phyloP scores from a whole-genome alignment of 2,329 filamentous ascomycete genomes.

The Pseudopithomyces chartarum region DNA sequence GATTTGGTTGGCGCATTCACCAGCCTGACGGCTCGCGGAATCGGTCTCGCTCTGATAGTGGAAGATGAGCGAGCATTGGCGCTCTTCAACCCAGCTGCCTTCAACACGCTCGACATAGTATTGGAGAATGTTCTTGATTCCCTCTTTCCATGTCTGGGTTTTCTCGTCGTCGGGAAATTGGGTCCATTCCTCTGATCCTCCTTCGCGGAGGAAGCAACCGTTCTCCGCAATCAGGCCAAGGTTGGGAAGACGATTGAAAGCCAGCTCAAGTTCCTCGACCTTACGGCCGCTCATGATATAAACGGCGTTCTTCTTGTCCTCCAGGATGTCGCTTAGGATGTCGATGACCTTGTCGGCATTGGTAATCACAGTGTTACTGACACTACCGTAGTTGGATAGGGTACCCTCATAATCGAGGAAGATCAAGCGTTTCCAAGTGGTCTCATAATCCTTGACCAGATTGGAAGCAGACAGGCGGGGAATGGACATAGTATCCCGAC shows the following conservation, averaged over 20 bases:
- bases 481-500: conserved; percentile 82
- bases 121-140: conserved; percentile 78
- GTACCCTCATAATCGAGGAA: conserved; percentile 95
- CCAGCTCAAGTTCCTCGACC: conserved; percentile 83
- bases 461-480: conserved; percentile 76
- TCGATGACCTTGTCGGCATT: conserved; percentile 86
- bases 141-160: conserved; percentile 79
- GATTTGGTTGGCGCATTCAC: conserved; percentile 91
- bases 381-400: conserved; percentile 82
- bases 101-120: conserved; percentile 92
- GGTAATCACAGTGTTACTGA: conserved; percentile 81
- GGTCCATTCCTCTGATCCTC: conserved; percentile 70
- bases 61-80: conserved; percentile 90
- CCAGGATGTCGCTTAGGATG: conserved; percentile 78
- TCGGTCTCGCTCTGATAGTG: conserved; percentile 75
- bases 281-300: conserved; percentile 93
- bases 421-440: conserved; percentile 74
- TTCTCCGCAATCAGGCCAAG: conserved; percentile 94
- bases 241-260: conserved; percentile 82
- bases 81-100: conserved; percentile 84
- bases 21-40: conserved; percentile 76
- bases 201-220: conserved; percentile 84
- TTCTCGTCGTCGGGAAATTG: conserved; percentile 75
- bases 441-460: conserved; percentile 69
- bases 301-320: conserved; percentile 80